These are phyloP conservation scores for Gracilaria caudata DNA, from an alignment of 23 red algal genomes.

Conservation along the genomic window DNA sequence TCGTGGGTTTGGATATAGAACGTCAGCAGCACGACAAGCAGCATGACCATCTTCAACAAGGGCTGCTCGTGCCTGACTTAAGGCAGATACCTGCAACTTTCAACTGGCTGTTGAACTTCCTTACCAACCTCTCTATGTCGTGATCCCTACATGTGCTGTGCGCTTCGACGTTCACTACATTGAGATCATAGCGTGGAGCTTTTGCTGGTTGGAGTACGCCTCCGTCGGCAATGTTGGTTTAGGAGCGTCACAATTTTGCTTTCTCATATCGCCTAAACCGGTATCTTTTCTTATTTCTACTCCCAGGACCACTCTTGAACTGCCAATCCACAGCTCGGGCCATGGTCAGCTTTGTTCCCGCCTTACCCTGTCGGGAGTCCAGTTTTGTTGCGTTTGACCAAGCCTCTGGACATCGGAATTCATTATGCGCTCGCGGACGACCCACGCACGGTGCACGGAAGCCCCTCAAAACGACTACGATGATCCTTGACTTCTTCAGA, in stretches of 20 bases:
- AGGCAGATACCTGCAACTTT: too few species aligned
- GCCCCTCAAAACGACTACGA: background rate
- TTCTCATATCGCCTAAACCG: background rate
- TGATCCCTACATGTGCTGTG: background rate
- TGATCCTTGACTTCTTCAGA: constrained; percentile 47
- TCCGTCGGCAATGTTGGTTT: background rate
- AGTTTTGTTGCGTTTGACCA: background rate
- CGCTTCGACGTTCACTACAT: background rate
- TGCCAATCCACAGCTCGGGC: background rate
- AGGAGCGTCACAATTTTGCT: background rate
- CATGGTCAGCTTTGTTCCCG: background rate
- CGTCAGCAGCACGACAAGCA: too few species aligned
- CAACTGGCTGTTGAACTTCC: too few species aligned
- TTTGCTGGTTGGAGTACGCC: background rate
- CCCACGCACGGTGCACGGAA: background rate
- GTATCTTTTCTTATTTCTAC: background rate
- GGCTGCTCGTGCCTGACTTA: too few species aligned
- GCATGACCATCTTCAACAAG: too few species aligned
- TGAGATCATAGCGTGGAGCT: background rate
- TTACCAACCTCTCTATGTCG: background rate
- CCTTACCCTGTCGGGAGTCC: background rate
- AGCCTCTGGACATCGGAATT: too few species aligned
- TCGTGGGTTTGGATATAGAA: too few species aligned
- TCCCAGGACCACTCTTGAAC: background rate
- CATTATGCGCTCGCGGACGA: background rate